These are phyloP conservation scores for Termitomyces sp. DNA, from an alignment of 768 basidiomycete species.

Conservation along the genomic window DNA sequence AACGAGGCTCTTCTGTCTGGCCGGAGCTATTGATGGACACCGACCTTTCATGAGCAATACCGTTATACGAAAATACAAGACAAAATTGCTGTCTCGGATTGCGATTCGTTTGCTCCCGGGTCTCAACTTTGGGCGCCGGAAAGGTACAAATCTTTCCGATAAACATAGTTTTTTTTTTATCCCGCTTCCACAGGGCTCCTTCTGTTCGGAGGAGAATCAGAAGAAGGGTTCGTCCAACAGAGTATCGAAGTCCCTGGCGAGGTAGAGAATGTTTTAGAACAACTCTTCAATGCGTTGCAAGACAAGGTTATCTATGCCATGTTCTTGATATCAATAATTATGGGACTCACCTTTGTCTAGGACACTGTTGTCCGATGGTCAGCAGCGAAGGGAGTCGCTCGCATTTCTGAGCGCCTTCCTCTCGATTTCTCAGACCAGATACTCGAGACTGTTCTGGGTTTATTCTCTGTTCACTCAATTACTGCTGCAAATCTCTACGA, in stretches of 20 bases:
- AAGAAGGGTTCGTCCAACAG: constrained; percentile 18
- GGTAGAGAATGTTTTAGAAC: constrained; percentile 70
- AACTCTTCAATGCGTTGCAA: constrained; percentile 68
- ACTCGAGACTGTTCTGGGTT: constrained; percentile 68
- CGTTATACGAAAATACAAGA: constrained; percentile 61
- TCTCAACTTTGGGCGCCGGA: constrained; percentile 30
- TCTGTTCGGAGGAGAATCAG: constrained; percentile 19
- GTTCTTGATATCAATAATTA: neutral
- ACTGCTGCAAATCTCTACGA: constrained; percentile 64
- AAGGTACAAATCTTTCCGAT: constrained; percentile 29
- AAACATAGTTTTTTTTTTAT: neutral
- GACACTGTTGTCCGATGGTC: constrained; percentile 96
- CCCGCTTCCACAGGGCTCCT: constrained; percentile 23
- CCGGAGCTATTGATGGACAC: constrained; percentile 37
- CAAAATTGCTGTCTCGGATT: constrained; percentile 66
- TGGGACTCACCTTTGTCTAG: constrained; percentile 34
- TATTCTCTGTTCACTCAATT: constrained; percentile 76
- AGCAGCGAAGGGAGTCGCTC: constrained; percentile 86
- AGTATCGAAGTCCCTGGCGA: constrained; percentile 71
- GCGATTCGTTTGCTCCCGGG: constrained; percentile 60
- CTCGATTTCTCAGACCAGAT: constrained; percentile 73
- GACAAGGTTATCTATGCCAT: constrained; percentile 60
- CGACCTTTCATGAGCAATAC: constrained; percentile 50
- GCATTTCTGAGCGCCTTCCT: constrained; percentile 80
- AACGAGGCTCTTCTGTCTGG: constrained; percentile 42